Conservation (phyloP, 2,329 filamentous ascomycete genomes). For the Fusarium ramigenum region DNA sequence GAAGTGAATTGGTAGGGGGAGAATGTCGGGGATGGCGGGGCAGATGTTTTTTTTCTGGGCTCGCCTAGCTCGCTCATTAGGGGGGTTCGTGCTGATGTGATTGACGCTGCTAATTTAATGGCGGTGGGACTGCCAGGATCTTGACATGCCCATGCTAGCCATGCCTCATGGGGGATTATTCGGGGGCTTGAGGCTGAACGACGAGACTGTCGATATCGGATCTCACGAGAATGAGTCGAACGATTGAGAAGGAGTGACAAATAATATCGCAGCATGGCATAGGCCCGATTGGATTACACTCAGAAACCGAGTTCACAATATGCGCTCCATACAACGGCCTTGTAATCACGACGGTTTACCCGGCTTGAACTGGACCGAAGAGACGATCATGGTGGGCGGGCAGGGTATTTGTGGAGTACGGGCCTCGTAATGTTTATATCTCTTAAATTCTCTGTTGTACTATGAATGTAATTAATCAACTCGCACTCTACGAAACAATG, state of each 20-base stretch:
- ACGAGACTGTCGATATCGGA: neutral
- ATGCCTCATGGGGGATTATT: slow-evolving; percentile 10
- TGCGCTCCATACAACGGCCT: slow-evolving; percentile 18
- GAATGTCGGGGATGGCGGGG: slow-evolving; percentile 28
- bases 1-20: neutral
- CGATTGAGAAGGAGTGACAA: neutral
- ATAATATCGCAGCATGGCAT: neutral
- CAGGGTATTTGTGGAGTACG: slow-evolving; percentile 1
- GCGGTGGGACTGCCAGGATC: neutral
- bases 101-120: slow-evolving; percentile 25
- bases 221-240: neutral
- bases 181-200: slow-evolving; percentile 14
- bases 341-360: neutral
- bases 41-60: slow-evolving; percentile 14
- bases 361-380: neutral
- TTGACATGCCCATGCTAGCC: neutral
- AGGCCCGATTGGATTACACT: neutral
- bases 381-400: slow-evolving; percentile 16
- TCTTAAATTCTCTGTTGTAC: neutral
- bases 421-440: neutral
- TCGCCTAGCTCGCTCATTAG: neutral
- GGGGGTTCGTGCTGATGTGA: slow-evolving; percentile 19
- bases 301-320: neutral
- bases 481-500: neutral
- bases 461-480: neutral